Evolutionary conservation across 441 rosid species (phyloP), one percentile per base, ranked within the genome.

Genomic region (Eruca vesicaria): DNA sequence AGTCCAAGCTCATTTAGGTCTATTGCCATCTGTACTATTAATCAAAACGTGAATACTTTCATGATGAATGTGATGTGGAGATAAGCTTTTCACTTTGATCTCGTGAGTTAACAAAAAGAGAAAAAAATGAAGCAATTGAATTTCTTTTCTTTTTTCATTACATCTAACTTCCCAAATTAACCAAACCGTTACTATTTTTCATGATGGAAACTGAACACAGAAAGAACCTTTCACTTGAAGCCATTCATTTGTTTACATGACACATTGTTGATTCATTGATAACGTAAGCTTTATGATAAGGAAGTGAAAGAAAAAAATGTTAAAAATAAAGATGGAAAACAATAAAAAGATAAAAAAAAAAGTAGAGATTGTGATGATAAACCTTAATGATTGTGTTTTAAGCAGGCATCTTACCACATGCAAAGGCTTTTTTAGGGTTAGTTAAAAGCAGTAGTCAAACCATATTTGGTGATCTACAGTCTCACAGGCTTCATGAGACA

Each of bases 331-430:
- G 23, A 36, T 16, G 4, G 8, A 14, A 50, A 61, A 14, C 16
- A 50, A 18, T 16, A 1, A 74, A 36, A 19, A 6, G 28, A 35
- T 16, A 1, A 23, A 23, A n/a, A 15, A 48, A 53, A 61, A 76
- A 63, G 70, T 41, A 14, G 58, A 56, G 71, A 43, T 63, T 64
- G 76, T 71, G 79, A 76, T 76, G 55, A 76, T 65, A 4, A 65
- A 71, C 80, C 58, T 58, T 71, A 45, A 71, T 77, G 43, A 71
- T 71, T 71, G 26, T 76, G 80, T 70, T 76, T 29, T 63, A 70
- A 75, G 48, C 58, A 69, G 66, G 66, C 67, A 64, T 63, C 71
- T 70, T 76, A 65, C 62, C 80, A 77, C 80, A 77, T 77, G 76
- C 80, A 77, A 45, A 33, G 63, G 53, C 68, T 45, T 35, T 62